phyloP scores from a whole-genome alignment of 2,329 filamentous ascomycete genomes.

The Diplodia sapinea region DNA sequence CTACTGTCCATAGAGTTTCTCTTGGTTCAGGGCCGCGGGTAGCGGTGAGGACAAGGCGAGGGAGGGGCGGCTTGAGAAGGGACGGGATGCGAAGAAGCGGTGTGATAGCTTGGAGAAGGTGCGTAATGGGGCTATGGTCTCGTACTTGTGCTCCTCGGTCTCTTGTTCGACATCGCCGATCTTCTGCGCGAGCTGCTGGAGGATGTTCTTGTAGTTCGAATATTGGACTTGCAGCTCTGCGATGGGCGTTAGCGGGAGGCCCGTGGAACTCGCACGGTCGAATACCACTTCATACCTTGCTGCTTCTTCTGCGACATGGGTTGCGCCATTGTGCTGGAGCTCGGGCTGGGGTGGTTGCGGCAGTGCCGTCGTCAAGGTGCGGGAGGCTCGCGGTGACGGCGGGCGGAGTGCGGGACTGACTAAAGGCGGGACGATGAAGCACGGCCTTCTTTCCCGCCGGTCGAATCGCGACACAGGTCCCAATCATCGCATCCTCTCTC shows the following conservation, averaged over 20 bases:
- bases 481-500: slow-evolving; percentile 6
- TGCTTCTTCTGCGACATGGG: slow-evolving; percentile 67
- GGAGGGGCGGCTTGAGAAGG: slow-evolving; percentile 20
- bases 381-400: slow-evolving; percentile 21
- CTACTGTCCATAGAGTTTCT: not conserved
- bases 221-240: slow-evolving; percentile 82
- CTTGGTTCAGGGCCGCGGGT: not conserved
- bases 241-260: slow-evolving; percentile 1
- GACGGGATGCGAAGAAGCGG: slow-evolving; percentile 34
- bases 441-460: slow-evolving; percentile 6
- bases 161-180: slow-evolving; percentile 98
- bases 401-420: slow-evolving; percentile 21
- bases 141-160: slow-evolving; percentile 96
- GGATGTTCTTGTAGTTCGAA: slow-evolving; percentile 73
- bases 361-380: slow-evolving; percentile 11
- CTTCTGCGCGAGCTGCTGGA: slow-evolving; percentile 93
- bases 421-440: slow-evolving; percentile 11
- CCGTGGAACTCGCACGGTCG: slow-evolving; percentile 6
- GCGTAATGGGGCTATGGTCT: slow-evolving; percentile 33
- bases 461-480: slow-evolving; percentile 18
- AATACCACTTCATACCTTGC: slow-evolving; percentile 61
- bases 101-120: slow-evolving; percentile 34
- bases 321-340: slow-evolving; percentile 24
- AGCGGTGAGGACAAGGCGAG: slow-evolving; percentile 37
- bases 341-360: slow-evolving; percentile 41